Evolutionary conservation across 2,329 filamentous ascomycete species (phyloP).

Genomic region (Meredithiella fracta): DNA sequence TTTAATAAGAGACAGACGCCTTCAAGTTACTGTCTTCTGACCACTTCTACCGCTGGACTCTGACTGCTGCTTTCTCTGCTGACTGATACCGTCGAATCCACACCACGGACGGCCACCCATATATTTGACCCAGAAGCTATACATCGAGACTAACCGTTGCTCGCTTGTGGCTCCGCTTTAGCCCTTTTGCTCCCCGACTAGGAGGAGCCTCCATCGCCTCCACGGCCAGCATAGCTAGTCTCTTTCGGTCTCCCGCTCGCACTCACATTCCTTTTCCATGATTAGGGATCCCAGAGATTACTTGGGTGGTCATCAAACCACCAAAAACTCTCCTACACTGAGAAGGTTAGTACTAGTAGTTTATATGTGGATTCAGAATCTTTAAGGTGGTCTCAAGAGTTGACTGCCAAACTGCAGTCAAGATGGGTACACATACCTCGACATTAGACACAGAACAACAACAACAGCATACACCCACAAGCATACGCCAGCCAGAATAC

Average conservation of each 20-base stretch:
- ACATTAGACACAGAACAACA: no score
- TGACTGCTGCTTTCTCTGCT: no score
- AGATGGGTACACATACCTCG: neutral
- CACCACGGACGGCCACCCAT: no score
- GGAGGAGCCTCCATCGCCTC: no score
- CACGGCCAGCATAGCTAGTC: conserved; percentile 5
- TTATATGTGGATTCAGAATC: neutral
- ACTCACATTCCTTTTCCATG: conserved; percentile 19
- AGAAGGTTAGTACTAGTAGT: conserved; percentile 6
- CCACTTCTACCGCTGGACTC: no score
- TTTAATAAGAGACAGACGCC: neutral
- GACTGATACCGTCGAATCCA: no score
- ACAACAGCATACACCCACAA: neutral
- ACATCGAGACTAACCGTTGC: no score
- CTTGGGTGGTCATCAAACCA: conserved; percentile 7
- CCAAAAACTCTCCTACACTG: conserved; percentile 7
- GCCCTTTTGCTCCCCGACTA: neutral
- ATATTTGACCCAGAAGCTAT: no score
- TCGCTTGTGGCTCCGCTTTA: no score
- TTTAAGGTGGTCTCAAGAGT: neutral
- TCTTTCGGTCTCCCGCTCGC: conserved; percentile 18
- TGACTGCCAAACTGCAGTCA: neutral
- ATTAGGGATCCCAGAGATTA: conserved; percentile 12
- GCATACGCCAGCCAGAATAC: no score
- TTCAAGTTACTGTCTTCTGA: no score